Evolutionary conservation across 352 stramenopile species (phyloP).

Genomic region (Bremia lactucae): DNA sequence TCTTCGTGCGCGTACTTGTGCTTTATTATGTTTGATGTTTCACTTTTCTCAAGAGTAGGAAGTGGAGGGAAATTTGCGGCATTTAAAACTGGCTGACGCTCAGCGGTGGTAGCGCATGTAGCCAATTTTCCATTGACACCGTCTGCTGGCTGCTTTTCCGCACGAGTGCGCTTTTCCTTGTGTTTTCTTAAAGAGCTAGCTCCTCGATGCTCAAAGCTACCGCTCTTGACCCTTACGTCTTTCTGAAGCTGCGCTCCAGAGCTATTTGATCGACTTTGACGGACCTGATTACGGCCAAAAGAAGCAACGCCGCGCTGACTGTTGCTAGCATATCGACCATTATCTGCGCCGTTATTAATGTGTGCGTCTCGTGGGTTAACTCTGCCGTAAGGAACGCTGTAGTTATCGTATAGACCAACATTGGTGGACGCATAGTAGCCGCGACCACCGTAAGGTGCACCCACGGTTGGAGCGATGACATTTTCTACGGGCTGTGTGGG

Average conservation of each 20-base stretch:
- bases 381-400: conserved; percentile 61
- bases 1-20: conserved; percentile 82
- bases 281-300: conserved; percentile 18
- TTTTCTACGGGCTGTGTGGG: conserved; percentile 58
- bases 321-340: conserved; percentile 26
- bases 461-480: conserved; percentile 25
- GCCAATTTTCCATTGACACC: conserved; percentile 25
- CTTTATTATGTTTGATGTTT: conserved; percentile 36
- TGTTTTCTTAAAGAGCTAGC: conserved; percentile 32
- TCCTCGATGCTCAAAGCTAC: conserved; percentile 43
- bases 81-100: conserved; percentile 73
- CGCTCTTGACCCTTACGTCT: conserved; percentile 36
- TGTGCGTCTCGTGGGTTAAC: conserved; percentile 22
- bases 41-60: conserved; percentile 31
- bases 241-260: conserved; percentile 23
- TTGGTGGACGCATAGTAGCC: conserved; percentile 55
- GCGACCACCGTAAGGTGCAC: conserved; percentile 37
- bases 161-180: conserved; percentile 57
- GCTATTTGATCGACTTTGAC: conserved; percentile 29
- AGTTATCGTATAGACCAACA: conserved; percentile 70
- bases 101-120: conserved; percentile 10
- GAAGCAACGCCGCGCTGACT: conserved; percentile 20
- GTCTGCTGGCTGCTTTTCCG: conserved; percentile 21
- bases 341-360: conserved; percentile 33
- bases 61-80: conserved; percentile 77